Evolutionary conservation across 2,329 filamentous ascomycete genomes (phyloP).

Genomic region (Scleromitrula shiraiana): DNA sequence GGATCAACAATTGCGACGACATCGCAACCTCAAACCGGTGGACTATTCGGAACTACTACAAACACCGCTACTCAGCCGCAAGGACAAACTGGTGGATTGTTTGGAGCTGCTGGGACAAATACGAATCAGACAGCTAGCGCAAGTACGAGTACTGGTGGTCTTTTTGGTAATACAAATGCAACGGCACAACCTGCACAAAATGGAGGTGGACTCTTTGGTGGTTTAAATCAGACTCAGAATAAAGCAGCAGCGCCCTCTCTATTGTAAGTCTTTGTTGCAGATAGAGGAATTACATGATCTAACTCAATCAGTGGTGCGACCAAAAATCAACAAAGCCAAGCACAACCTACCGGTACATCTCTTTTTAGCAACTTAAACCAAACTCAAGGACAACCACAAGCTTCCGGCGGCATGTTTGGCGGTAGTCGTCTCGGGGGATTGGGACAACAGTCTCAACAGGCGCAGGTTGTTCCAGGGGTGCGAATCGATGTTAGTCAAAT

Average conservation of each 20-base stretch:
- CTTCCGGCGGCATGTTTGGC: constrained; percentile 2
- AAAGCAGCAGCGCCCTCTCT: constrained; percentile 22
- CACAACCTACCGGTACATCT: constrained; percentile 22
- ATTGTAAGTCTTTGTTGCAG: constrained; percentile 23
- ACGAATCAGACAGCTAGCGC: constrained; percentile 18
- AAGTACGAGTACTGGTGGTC: constrained; percentile 17
- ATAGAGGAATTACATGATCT: neutral
- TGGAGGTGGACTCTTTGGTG: constrained; percentile 24
- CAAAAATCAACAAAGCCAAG: constrained; percentile 25
- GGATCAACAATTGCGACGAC: constrained; percentile 15
- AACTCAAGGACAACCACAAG: constrained; percentile 16
- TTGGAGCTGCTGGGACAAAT: constrained; percentile 21
- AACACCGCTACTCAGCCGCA: constrained; percentile 10
- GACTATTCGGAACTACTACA: constrained; percentile 27
- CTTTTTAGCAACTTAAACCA: constrained; percentile 16
- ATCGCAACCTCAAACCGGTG: constrained; percentile 19
- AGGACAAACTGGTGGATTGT: constrained; percentile 24
- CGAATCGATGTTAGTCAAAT: constrained; percentile 73
- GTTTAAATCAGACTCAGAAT: constrained; percentile 23
- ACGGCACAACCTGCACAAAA: constrained; percentile 23
- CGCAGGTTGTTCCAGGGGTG: constrained; percentile 58
- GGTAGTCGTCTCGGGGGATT: constrained; percentile 25
- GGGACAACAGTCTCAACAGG: constrained; percentile 40
- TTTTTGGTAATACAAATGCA: constrained; percentile 26
- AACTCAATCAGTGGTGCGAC: constrained; percentile 3